Base-by-base conservation (phyloP, 1,139 yeast species). In the Diutina sp. region DNA sequence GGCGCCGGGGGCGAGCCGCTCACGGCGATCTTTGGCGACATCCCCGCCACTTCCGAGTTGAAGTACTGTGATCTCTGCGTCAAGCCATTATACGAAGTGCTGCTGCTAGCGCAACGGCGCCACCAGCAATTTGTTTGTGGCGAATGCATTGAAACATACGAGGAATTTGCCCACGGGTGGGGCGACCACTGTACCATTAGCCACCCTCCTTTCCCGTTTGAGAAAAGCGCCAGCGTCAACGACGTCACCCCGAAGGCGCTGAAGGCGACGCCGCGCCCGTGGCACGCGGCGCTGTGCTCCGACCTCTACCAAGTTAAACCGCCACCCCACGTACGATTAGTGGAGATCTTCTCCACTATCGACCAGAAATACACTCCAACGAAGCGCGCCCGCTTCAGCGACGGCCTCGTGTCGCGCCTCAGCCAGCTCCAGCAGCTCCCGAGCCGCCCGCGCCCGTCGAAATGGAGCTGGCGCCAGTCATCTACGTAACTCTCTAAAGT, bases 31-130 rank as follows among this genome's bases (percentile, higher is more conserved):
- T 74, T 74, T 61, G 78, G 79, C 28, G 66, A 68, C 55, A 66
- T 74, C 35, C 78, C 78, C 0, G 78, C 78, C 7, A 61, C 72
- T 11, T 73, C 72, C 55, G 62, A 69, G 35, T 65, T 84, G 57
- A 81, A 80, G 61, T 74, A 80, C 63, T 85, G 90, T 64, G 82
- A 83, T 29, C 70, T 84, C 14, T 85, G 90, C 65, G 87, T 84
- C 54, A 80, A 77, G 58, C 87, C 89, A 7, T 66, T 85, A 28
- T 85, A 84, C 64, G 90, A 84, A 59, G 69, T 84, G 61, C 63
- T 64, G 45, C 73, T 62, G 57, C 21, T 55, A 50, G 29, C 21
- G 16, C 28, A 55, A 21, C 57, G 54, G 28, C 53, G 47, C 18
- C 32, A 44, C 46, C 38, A 29, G 21, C 41, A 84, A 60, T 80